Evolutionary conservation across 2,329 filamentous ascomycete genomes (phyloP).

Genomic region (Aspergillus aculeatinus): DNA sequence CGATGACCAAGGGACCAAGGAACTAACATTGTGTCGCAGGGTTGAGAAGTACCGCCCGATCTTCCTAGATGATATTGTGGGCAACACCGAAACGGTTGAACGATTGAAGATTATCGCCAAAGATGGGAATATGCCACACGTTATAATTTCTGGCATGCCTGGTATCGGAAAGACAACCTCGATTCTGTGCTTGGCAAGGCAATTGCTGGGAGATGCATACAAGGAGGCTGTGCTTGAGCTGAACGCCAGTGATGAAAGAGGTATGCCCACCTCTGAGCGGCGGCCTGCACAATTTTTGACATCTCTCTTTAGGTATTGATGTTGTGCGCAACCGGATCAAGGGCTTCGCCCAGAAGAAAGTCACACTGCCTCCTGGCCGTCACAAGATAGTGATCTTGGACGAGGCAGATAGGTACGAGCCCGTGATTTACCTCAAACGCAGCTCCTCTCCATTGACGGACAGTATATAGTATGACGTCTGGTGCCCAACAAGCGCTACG

Average conservation of each 20-base stretch:
- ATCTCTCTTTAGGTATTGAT: constrained; percentile 68
- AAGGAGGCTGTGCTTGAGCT: constrained; percentile 96
- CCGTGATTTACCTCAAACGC: not conserved
- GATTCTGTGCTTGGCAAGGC: constrained; percentile 85
- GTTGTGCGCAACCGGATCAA: constrained; percentile 97
- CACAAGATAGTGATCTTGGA: constrained; percentile 98
- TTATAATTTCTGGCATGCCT: constrained; percentile 99
- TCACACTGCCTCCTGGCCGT: constrained; percentile 82
- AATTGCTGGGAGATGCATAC: constrained; percentile 87
- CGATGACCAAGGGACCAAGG: not conserved
- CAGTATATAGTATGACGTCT: constrained; percentile 71
- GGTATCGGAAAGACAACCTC: constrained; percentile 98
- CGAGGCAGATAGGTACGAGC: constrained; percentile 75
- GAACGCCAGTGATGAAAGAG: constrained; percentile 94
- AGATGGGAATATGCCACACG: constrained; percentile 98
- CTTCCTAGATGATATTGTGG: constrained; percentile 94
- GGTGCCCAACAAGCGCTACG: constrained; percentile 93
- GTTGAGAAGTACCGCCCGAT: constrained; percentile 97
- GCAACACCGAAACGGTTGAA: constrained; percentile 96
- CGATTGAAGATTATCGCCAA: constrained; percentile 96
- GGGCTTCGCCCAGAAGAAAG: constrained; percentile 97
- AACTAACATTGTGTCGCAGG: constrained; percentile 54
- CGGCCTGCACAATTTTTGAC: constrained; percentile 1
- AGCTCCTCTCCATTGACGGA: constrained; percentile 1
- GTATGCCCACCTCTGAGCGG: constrained; percentile 41